A percentile compares a stretch with the other conserved stretches of the same genome.
Evolutionary conservation across 768 basidiomycete genomes (phyloP).

Genomic region (Lentinula aciculospora): DNA sequence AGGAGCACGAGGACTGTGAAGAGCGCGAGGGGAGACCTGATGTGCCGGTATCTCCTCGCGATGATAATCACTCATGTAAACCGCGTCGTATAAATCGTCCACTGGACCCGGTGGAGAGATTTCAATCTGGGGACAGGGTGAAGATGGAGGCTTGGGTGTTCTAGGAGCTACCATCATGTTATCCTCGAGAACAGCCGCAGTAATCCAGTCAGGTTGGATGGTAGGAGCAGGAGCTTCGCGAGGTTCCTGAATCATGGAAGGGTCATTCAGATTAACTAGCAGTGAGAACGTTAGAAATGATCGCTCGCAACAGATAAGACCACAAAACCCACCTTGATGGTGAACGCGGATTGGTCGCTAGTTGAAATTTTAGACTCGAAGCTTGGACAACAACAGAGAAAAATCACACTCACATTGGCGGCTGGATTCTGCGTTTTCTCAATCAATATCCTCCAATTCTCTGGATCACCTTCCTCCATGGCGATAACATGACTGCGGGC

Average conservation of each 20-base stretch:
- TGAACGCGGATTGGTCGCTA: slow-evolving; percentile 1
- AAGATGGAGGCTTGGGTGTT: not conserved
- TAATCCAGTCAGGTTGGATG: not conserved
- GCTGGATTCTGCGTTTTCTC: slow-evolving; percentile 3
- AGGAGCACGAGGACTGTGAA: not conserved
- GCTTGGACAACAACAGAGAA: not conserved
- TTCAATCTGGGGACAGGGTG: not conserved
- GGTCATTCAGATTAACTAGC: not conserved
- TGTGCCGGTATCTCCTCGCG: not conserved
- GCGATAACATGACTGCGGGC: slow-evolving; percentile 24
- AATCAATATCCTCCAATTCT: slow-evolving; percentile 19
- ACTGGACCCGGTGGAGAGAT: not conserved
- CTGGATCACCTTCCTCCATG: slow-evolving; percentile 23
- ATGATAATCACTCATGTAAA: not conserved
- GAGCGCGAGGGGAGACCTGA: not conserved
- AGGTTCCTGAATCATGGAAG: not conserved
- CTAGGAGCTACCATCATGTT: not conserved
- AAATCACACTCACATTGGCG: not conserved
- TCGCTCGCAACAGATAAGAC: not conserved
- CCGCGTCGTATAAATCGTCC: not conserved
- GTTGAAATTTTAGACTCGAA: not conserved
- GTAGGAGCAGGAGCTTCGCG: not conserved
- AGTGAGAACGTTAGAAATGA: not conserved
- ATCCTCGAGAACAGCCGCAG: slow-evolving; percentile 1
- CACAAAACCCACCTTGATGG: not conserved